Conservation (phyloP, 805 yeast genomes). For the Saccharomyces eubayanus region DNA sequence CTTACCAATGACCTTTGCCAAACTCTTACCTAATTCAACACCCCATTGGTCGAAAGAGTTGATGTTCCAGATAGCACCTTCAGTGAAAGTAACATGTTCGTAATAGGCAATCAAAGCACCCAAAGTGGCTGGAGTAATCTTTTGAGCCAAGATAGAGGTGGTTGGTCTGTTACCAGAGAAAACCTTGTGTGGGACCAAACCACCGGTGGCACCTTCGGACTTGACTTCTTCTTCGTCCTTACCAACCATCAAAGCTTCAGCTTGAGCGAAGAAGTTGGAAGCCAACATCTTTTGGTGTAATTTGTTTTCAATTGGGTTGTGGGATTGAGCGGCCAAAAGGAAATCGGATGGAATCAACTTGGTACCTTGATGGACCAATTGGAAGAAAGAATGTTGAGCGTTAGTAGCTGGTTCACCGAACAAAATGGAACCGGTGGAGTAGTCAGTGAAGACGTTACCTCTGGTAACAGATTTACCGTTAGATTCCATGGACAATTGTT, state of each 20-base stretch:
- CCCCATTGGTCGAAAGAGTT: slow-evolving; percentile 99
- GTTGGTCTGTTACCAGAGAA: slow-evolving; percentile 99
- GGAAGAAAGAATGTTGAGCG: slow-evolving; percentile 99
- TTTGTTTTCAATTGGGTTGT: slow-evolving; percentile 91
- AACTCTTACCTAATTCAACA: slow-evolving; percentile 95
- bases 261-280: slow-evolving; percentile 97
- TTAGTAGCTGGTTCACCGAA: slow-evolving; percentile 99
- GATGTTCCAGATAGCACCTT: slow-evolving; percentile 99
- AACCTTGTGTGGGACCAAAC: slow-evolving; percentile 87
- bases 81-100: slow-evolving; percentile 94
- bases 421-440: slow-evolving; percentile 90
- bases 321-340: slow-evolving; percentile 93
- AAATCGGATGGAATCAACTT: slow-evolving; percentile 95
- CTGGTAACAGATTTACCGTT: slow-evolving; percentile 97
- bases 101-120: slow-evolving; percentile 97
- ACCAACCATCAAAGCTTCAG: slow-evolving; percentile 96
- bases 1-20: slow-evolving; percentile 90
- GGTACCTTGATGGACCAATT: slow-evolving; percentile 97
- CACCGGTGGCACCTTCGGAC: slow-evolving; percentile 82
- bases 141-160: slow-evolving; percentile 89
- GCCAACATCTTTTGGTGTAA: slow-evolving; percentile 97
- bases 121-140: slow-evolving; percentile 91
- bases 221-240: slow-evolving; percentile 76
- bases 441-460: slow-evolving; percentile 81
- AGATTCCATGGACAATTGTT: slow-evolving; percentile 97